Base-by-base conservation (phyloP, 139 green algal genomes). In the Asterochloris erici region DNA sequence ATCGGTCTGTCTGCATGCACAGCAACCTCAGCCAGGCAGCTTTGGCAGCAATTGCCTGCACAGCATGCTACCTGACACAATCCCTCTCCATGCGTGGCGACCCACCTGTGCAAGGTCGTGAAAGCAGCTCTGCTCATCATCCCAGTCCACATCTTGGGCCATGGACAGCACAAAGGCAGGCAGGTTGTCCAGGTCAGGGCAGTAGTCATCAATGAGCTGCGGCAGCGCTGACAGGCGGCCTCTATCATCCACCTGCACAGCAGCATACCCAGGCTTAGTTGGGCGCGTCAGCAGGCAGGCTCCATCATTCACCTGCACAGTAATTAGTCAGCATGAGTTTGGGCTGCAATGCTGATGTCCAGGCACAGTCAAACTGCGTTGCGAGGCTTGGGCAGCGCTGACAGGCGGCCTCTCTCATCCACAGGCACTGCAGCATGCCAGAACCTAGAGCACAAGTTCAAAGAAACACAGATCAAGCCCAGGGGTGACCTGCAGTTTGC, bases 181-280 rank as follows among this genome's bases (percentile, higher is more conserved):
- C 75, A 87, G 84, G 68, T 71, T 70, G 61, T 54, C 29, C 47
- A 83, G 61, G 81, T 87, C 84, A 17, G 84, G 84, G 23, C 27
- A 61, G 74, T 81, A 71, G 29, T n/a, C 60, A 24, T 83, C 78
- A 17, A 86, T 74, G 71, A 86, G 78, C 71, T 83, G 70, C 19
- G 83, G 78, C 78, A 86, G 70, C 23, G 23, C 29, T 6, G 27
- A 19, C 78, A 86, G 79, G 26, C 73, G 28, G 28, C 83, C 83
- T 16, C 81, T 63, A 24, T 12, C 28, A 74, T 75, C 69, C 13
- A 85, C 27, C 38, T 54, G 38, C 38, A 54, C 38, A 54, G n/a
- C 26, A 90, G 86, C 87, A 90, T 87, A 69, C 90, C 86, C 24
- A 76, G 61, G 47, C 82, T 85, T 1, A 63, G 68, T 70, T 73